Conservation (phyloP, 2,329 filamentous ascomycete species). For the Allantophomopsis cytisporea region DNA sequence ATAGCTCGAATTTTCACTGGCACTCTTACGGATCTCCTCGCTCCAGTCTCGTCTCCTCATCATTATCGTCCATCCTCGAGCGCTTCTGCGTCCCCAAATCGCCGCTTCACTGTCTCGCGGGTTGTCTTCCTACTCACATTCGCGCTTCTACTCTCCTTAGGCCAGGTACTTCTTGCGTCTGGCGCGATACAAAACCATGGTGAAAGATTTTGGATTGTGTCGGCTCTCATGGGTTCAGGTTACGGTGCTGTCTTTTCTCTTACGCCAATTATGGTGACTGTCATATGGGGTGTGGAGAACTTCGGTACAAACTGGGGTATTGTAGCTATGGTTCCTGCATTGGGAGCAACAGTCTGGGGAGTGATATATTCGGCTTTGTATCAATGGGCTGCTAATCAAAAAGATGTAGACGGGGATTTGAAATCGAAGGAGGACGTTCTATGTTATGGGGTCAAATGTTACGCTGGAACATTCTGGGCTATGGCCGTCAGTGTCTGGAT, state of each 20-base stretch:
- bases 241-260: conserved; percentile 88
- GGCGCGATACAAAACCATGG: conserved; percentile 62
- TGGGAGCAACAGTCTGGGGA: conserved; percentile 83
- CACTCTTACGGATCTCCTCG: conserved; percentile 76
- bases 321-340: conserved; percentile 78
- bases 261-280: conserved; percentile 83
- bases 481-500: conserved; percentile 71
- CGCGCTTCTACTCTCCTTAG: conserved; percentile 58
- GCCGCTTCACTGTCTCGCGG: conserved; percentile 55
- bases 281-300: conserved; percentile 97
- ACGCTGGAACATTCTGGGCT: conserved; percentile 72
- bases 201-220: conserved; percentile 75
- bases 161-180: conserved; percentile 65
- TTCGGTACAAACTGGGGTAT: conserved; percentile 98
- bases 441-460: conserved; percentile 75
- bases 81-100: conserved; percentile 21
- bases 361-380: conserved; percentile 77
- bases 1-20: conserved; percentile 83
- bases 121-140: conserved; percentile 68
- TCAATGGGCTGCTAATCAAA: conserved; percentile 45
- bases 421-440: conserved; percentile 36
- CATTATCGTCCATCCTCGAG: conserved; percentile 12
- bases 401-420: conserved; percentile 13
- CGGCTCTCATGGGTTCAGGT: conserved; percentile 72
- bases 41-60: conserved; percentile 33